Conservation (phyloP, 257 asterid species). For the Solanum peruvianum region DNA sequence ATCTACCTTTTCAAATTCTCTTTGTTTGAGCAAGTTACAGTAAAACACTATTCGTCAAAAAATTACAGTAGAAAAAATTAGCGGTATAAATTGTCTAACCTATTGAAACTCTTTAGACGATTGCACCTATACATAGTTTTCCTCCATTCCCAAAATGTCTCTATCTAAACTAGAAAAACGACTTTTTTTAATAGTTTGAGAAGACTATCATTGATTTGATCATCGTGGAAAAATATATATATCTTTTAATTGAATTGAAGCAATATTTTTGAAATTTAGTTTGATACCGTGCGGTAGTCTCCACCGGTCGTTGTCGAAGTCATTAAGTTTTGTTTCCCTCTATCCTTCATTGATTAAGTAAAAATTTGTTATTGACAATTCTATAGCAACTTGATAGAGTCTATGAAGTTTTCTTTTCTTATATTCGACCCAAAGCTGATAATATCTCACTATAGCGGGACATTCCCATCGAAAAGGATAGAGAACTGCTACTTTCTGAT, state of each 20-base stretch:
- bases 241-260: background rate
- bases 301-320: accelerated
- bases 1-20: background rate
- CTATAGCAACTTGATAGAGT: background rate
- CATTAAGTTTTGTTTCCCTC: background rate
- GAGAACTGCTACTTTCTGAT: background rate
- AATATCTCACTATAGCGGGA: background rate
- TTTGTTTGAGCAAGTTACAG: accelerated
- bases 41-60: background rate
- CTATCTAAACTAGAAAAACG: too few species aligned
- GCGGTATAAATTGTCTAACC: background rate
- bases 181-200: background rate
- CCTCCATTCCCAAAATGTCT: background rate
- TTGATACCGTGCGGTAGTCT: accelerated
- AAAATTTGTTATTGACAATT: background rate
- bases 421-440: background rate
- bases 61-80: background rate
- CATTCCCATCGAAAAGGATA: background rate
- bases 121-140: background rate
- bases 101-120: background rate
- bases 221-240: background rate
- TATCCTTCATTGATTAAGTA: background rate
- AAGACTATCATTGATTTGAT: background rate
- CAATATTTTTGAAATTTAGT: background rate
- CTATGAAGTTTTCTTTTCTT: background rate